Evolutionary conservation across 495 filamentous ascomycete species (phyloP).

Genomic region (Aeminium ludgeri): DNA sequence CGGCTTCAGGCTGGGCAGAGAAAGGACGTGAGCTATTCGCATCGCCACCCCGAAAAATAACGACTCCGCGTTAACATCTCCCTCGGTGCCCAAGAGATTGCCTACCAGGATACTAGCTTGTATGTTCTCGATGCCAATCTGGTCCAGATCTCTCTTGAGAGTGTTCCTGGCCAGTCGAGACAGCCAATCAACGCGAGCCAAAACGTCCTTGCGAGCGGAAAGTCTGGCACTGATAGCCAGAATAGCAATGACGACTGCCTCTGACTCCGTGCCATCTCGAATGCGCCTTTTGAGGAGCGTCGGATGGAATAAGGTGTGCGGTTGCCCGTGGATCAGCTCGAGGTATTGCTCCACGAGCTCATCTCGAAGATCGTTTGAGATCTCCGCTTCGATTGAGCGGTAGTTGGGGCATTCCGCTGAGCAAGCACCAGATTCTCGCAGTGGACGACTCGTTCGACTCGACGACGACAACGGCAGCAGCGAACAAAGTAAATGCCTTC

Average conservation of each 20-base stretch:
- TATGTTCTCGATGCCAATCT: constrained; percentile 24
- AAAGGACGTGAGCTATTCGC: constrained; percentile 19
- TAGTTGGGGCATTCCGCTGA: no score
- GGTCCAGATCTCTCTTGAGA: constrained; percentile 15
- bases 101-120: constrained; percentile 28
- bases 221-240: constrained; percentile 3
- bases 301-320: constrained; percentile 27
- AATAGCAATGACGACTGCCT: constrained; percentile 3
- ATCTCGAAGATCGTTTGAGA: not conserved
- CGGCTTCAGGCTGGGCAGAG: constrained; percentile 8
- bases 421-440: no score
- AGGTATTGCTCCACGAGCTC: constrained; percentile 27
- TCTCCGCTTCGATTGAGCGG: not conserved
- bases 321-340: constrained; percentile 28
- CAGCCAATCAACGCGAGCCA: not conserved
- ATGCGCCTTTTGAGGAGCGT: constrained; percentile 21
- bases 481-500: not conserved
- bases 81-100: constrained; percentile 12
- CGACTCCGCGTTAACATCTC: constrained; percentile 13
- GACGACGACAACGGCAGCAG: not conserved
- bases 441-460: not conserved
- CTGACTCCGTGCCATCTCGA: constrained; percentile 22
- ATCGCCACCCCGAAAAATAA: constrained; percentile 19
- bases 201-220: not conserved
- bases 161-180: not conserved